Evolutionary conservation across 129 eudicot species (phyloP), one percentile per base, ranked within the genome.

Genomic region (Logfia minima): DNA sequence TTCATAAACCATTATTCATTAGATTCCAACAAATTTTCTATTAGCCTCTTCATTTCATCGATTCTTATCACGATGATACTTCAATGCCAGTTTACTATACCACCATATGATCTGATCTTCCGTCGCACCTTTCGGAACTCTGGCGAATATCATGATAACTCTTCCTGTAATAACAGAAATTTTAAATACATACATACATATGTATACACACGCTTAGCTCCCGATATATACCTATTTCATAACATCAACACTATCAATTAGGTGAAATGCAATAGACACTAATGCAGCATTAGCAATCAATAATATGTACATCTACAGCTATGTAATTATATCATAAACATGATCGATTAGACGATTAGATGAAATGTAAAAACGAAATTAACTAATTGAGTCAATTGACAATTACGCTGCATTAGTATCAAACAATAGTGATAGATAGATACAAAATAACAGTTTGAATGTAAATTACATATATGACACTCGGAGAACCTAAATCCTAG

Each of bases 1-100:
- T 55, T 10, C 28, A 6, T 7, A 1, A 77, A 92, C 98, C 98
- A 77, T 93, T 90, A 31, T 83, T 72, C 88, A 24, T 24, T 24
- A 24, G 26, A 24, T 90, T 76, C 90, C 98, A 0, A 92, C 98
- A 35, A 93, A 93, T 82, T 86, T 93, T 85, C 88, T 90, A 72
- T 84, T 93, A 62, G 98, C 98, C 73, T 93, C 96, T 70, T 93
- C 98, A 82, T 92, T 92, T 71, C 96, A 96, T 73, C 77, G 98
- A 79, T 93, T 93, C 83, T 93, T 93, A 80, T 93, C 98, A 11
- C 92, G 96, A 79, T 93, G 96, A 82, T 93, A 93, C 77, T 88
- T 93, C 87, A 93, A 84, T 1, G 96, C 98, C 5, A 93, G 88
- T 80, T 93, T 93, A 37, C 98, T 73, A 52, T 93, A 93, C 28